phyloP scores from a whole-genome alignment of 768 basidiomycete genomes.

The Termitomyces eurrhizus region DNA sequence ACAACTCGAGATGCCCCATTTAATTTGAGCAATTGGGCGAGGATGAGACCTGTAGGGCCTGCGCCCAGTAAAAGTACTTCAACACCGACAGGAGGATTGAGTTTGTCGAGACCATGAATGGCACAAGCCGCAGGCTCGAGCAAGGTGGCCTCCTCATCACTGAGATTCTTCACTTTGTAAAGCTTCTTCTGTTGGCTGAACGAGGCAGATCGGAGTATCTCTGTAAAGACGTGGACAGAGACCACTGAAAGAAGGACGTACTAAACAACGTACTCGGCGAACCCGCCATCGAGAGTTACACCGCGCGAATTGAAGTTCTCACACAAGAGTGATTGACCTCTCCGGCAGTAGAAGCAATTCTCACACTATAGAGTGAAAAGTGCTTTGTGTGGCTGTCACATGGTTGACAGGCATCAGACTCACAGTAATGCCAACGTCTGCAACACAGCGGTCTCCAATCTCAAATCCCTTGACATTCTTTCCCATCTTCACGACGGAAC shows the following conservation, averaged over 20 bases:
- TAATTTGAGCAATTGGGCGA: slow-evolving; percentile 82
- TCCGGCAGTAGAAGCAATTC: slow-evolving; percentile 82
- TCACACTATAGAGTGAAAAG: slow-evolving; percentile 52
- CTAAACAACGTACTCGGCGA: slow-evolving; percentile 88
- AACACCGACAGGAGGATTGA: slow-evolving; percentile 75
- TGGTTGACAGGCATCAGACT: not conserved
- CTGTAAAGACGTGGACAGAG: not conserved
- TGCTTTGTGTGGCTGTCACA: slow-evolving; percentile 9
- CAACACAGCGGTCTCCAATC: slow-evolving; percentile 79
- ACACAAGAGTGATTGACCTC: slow-evolving; percentile 79
- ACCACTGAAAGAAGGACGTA: slow-evolving; percentile 30
- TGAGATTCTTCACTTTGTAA: slow-evolving; percentile 85
- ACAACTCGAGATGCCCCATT: slow-evolving; percentile 82
- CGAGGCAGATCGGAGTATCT: not conserved
- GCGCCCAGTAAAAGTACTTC: slow-evolving; percentile 85
- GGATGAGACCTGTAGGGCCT: slow-evolving; percentile 88
- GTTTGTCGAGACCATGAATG: slow-evolving; percentile 88
- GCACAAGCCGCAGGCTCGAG: slow-evolving; percentile 91
- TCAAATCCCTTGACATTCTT: slow-evolving; percentile 76
- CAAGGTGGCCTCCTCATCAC: slow-evolving; percentile 83
- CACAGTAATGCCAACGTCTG: slow-evolving; percentile 73
- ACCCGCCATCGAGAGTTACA: slow-evolving; percentile 79
- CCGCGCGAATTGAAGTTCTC: slow-evolving; percentile 82
- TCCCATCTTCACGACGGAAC: slow-evolving; percentile 67
- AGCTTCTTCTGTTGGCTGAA: slow-evolving; percentile 57